These are phyloP conservation scores for Pythium myriotylum DNA, from an alignment of 352 stramenopile species.

Conservation along the genomic window DNA sequence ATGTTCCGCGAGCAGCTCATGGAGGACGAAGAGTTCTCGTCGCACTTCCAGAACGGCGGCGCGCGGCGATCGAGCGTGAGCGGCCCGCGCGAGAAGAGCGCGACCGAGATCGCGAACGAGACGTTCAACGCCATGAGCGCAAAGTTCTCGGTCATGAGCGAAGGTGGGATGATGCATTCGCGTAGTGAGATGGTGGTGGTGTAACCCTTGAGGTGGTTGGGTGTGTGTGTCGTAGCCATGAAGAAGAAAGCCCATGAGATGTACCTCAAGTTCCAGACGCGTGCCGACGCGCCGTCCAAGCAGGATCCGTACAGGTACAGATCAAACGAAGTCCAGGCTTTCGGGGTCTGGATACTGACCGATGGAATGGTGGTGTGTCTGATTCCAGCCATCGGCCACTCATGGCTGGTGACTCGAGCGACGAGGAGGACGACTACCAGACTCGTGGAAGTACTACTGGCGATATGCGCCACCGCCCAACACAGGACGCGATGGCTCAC, in stretches of 20 bases:
- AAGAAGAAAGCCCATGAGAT: constrained; percentile 82
- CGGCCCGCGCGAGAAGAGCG: constrained; percentile 60
- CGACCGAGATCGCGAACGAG: constrained; percentile 70
- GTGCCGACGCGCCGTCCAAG: constrained; percentile 45
- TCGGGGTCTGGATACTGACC: too few relatives aligned
- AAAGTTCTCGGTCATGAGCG: constrained; percentile 79
- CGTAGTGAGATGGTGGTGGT: too few relatives aligned
- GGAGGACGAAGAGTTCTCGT: constrained; percentile 70
- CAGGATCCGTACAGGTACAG: constrained; percentile 77
- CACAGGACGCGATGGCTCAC: constrained; percentile 29
- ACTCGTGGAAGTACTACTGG: constrained; percentile 17
- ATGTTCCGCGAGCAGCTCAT: constrained; percentile 81
- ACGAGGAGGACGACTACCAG: constrained; percentile 65
- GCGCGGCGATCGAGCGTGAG: constrained; percentile 19
- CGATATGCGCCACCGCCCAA: constrained; percentile 46
- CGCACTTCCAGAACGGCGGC: constrained; percentile 54
- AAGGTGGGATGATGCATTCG: too few relatives aligned
- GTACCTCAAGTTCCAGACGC: constrained; percentile 84
- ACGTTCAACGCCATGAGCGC: constrained; percentile 70
- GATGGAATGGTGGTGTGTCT: too few relatives aligned
- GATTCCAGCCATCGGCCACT: constrained; percentile 77
- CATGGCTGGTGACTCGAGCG: constrained; percentile 69
- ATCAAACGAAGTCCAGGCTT: too few relatives aligned
- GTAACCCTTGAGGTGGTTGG: too few relatives aligned
- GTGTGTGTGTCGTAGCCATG: too few relatives aligned